Evolutionary conservation across 1,284 basidiomycete genomes (phyloP), one percentile per base, ranked within the genome.

Genomic region (Cystobasidium pallidum): DNA sequence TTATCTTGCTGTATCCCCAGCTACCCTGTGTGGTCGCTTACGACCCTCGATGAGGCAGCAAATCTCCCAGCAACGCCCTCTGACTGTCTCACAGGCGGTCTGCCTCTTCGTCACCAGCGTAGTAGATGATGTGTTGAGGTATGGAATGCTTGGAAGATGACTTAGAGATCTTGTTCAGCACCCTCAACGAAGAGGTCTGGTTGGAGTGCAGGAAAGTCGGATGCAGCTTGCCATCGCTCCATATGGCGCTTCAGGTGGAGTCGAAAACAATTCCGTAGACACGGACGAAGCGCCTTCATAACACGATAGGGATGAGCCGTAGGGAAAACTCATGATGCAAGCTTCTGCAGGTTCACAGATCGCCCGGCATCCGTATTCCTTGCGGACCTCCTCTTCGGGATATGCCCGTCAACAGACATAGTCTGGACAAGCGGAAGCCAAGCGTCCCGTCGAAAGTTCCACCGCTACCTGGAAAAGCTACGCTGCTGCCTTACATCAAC

Each of bases 101-200:
- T 61, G 58, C 19, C 58, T 61, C 58, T 19, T 43, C 26, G 58
- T 26, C n/a, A 28, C 39, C 58, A 61, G 58, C 21, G 15, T 36
- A 45, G 36, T 32, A 43, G 58, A 26, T 61, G 58, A 24, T 43
- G n/a, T 57, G 30, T 57, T 57, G 54, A 34, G 54, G 30, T 34
- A 15, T 34, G 21, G 6, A 11, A 57, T 57, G n/a, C 54, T 57
- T 61, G 39, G 19, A 28, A 61, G 30, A 36, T 26, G 58, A 8
- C n/a, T 45, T 47, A 6, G 21, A 19, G 30, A 39, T 61, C 58
- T 36, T 11, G n/a, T 61, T 32, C 32, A 61, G 58, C 58, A 47
- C 58, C 58, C 58, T 61, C 58, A 61, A 39, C 43, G 39, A 61
- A 61, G 58, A 61, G 58, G 58, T 61, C 58, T 28, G 39, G 43